Conservation (phyloP, 2,329 filamentous ascomycete genomes). For the Cordyceps cateniannulata region DNA sequence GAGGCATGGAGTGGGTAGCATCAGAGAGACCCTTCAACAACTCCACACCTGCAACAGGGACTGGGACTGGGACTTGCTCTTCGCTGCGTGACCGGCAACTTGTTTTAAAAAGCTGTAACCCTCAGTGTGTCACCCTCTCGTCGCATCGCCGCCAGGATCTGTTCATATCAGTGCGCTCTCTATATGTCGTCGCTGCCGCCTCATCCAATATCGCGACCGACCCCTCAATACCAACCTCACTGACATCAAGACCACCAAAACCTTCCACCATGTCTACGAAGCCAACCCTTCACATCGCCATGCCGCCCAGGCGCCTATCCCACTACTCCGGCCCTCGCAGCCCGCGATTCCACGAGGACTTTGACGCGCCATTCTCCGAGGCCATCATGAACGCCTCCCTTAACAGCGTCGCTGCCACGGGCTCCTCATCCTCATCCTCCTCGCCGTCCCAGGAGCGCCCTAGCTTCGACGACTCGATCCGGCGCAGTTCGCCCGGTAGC, state of each 20-base stretch:
- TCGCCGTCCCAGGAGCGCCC: slow-evolving; percentile 21
- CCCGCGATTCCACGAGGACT: slow-evolving; percentile 32
- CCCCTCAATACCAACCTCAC: background rate
- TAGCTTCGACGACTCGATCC: slow-evolving; percentile 21
- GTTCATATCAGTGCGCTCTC: background rate
- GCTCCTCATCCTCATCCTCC: slow-evolving; percentile 14
- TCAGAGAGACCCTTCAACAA: slow-evolving; percentile 8
- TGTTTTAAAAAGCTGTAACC: slow-evolving; percentile 9
- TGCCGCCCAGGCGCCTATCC: slow-evolving; percentile 9
- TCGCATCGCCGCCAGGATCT: background rate
- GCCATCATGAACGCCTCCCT: slow-evolving; percentile 26
- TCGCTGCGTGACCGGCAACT: slow-evolving; percentile 7
- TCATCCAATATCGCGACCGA: background rate
- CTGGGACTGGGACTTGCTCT: background rate
- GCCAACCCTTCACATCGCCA: slow-evolving; percentile 11
- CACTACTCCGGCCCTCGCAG: slow-evolving; percentile 16
- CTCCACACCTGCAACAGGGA: slow-evolving; percentile 1
- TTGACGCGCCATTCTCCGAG: slow-evolving; percentile 32
- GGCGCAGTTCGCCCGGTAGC: slow-evolving; percentile 10
- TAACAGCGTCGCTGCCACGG: slow-evolving; percentile 22
- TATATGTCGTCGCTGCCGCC: background rate
- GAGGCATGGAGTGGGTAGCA: slow-evolving; percentile 2
- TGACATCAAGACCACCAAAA: background rate
- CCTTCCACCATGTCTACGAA: slow-evolving; percentile 7
- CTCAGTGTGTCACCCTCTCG: slow-evolving; percentile 7